Evolutionary conservation across 495 filamentous ascomycete genomes (phyloP), one percentile per base, ranked within the genome.

Genomic region (Annulohypoxylon bovei): DNA sequence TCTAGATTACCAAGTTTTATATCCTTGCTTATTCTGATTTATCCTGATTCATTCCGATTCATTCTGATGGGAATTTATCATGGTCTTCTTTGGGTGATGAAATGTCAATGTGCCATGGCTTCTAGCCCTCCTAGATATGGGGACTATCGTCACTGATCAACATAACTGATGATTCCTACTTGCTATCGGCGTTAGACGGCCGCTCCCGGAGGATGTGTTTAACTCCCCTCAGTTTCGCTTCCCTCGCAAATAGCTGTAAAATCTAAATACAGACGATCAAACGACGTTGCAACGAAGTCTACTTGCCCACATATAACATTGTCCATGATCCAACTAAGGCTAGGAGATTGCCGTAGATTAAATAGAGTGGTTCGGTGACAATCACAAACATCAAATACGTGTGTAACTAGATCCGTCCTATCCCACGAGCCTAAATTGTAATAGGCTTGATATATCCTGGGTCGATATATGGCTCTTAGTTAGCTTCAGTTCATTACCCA

Each of bases 71-170:
- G 40, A 40, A 57, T 49, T 32, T 58, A 58, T 20, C 8, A 25
- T 40, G 23, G 7, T 56, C 16, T 33, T 25, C n/a, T 40, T 30
- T 22, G 5, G 40, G 50, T 44, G 53, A 58, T 42, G 46, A 49
- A 55, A 65, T 58, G 49, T 30, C 27, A 65, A 32, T 37, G 46
- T 40, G 30, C 57, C 40, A n/a, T 32, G 42, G 25, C 30, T 47
- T 14, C 53, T 58, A 62, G 50, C 27, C 33, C 55, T 50, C 28
- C 53, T 35, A 46, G 28, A 35, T 32, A 67, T 59, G 58, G 69
- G 47, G 37, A 46, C 32, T 35, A 49, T 68, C 70, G 65, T 68
- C 70, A 68, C 65, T 61, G 64, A 72, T 68, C 70, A 61, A 50
- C 70, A 37, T 11, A 64, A 71, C 63, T 58, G 58, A 59, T 39